These are phyloP conservation scores for Hippophae gyantsensis DNA, from an alignment of 306 rosid genomes.

Conservation along the genomic window DNA sequence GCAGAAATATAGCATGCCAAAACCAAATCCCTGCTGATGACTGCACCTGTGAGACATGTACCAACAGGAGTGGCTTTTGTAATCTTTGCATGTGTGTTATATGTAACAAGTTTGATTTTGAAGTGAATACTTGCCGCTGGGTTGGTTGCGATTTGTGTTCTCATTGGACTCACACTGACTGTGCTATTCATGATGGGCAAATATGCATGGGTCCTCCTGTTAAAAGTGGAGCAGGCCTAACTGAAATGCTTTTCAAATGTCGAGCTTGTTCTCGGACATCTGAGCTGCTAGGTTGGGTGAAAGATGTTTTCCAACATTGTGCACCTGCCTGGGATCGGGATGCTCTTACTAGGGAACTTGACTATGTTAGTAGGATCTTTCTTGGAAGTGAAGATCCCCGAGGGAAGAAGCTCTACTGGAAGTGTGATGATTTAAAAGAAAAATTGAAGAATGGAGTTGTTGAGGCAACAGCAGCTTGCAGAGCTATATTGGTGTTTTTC, in stretches of 20 bases:
- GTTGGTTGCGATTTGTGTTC: conserved; percentile 93
- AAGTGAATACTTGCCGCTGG: conserved; percentile 98
- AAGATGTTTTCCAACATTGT: conserved; percentile 96
- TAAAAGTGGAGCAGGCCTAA: conserved; percentile 64
- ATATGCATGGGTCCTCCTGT: conserved; percentile 67
- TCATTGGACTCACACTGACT: conserved; percentile 98
- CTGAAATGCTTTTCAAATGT: conserved; percentile 94
- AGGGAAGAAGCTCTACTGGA: conserved; percentile 68
- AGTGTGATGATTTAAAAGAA: conserved; percentile 81
- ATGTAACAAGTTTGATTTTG: conserved; percentile 97
- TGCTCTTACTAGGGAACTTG: conserved; percentile 76
- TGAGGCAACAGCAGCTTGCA: conserved; percentile 63
- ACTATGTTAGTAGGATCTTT: conserved; percentile 87
- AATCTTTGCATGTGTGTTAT: conserved; percentile 96
- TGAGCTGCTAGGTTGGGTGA: conserved; percentile 94
- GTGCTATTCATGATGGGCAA: conserved; percentile 89
- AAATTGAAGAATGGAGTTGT: conserved; percentile 52
- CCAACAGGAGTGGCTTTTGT: conserved; percentile 84
- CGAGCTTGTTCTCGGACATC: conserved; percentile 92
- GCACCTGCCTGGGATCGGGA: conserved; percentile 90
- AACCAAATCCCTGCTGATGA: conserved; percentile 93
- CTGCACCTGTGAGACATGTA: conserved; percentile 84
- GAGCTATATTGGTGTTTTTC: conserved; percentile 70
- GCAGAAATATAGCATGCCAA: conserved; percentile 90
- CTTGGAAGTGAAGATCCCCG: conserved; percentile 82